phyloP scores from a whole-genome alignment of 192 early-diverging fungal genomes.

The Phlyctochytrium planicorne region DNA sequence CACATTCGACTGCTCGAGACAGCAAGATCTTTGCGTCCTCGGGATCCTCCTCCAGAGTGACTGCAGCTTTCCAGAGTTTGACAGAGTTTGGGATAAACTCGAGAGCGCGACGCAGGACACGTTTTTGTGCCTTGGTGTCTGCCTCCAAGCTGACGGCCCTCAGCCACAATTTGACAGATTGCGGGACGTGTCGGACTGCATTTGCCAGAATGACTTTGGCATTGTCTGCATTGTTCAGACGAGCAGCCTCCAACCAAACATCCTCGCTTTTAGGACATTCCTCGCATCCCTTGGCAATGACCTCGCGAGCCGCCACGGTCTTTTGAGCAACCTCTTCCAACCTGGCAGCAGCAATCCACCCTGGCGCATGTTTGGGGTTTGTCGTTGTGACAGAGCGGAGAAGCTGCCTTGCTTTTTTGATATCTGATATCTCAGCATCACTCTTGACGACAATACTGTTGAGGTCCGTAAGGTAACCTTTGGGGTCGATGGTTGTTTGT shows the following conservation, averaged over 20 bases:
- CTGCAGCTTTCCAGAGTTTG: slow-evolving; percentile 88
- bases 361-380: slow-evolving; percentile 94
- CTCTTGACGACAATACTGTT: slow-evolving; percentile 77
- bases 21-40: slow-evolving; percentile 89
- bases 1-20: slow-evolving; percentile 90
- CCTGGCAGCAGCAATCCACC: slow-evolving; percentile 97
- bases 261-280: slow-evolving; percentile 94
- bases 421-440: slow-evolving; percentile 81
- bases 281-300: slow-evolving; percentile 90
- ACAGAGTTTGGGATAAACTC: slow-evolving; percentile 93
- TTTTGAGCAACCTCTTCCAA: slow-evolving; percentile 93
- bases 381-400: slow-evolving; percentile 87
- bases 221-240: slow-evolving; percentile 78
- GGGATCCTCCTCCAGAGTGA: slow-evolving; percentile 88
- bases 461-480: slow-evolving; percentile 94
- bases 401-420: slow-evolving; percentile 86
- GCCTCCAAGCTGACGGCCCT: slow-evolving; percentile 83
- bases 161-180: slow-evolving; percentile 92
- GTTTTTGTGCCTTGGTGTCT: slow-evolving; percentile 71
- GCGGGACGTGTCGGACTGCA: slow-evolving; percentile 85
- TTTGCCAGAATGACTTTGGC: slow-evolving; percentile 90
- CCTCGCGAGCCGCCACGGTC: slow-evolving; percentile 72
- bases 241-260: slow-evolving; percentile 94
- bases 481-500: slow-evolving; percentile 88
- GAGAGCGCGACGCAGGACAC: slow-evolving; percentile 84